Evolutionary conservation across 345 rosid genomes (phyloP).

Genomic region (Citrus reticulata): DNA sequence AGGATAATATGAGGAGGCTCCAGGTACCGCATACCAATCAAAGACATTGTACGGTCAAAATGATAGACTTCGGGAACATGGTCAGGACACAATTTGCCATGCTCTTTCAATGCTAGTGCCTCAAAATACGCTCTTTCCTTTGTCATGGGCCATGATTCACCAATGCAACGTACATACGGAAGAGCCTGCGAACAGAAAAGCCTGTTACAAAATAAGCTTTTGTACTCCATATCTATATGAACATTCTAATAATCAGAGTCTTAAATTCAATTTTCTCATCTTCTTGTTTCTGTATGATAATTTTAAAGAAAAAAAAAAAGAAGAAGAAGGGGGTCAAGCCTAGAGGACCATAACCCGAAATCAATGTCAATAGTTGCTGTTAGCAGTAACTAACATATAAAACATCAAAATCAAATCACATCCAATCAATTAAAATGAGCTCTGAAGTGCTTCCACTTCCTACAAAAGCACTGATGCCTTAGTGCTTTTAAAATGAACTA

Average conservation of each 20-base stretch:
- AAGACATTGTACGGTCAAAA: slow-evolving; percentile 82
- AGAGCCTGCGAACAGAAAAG: slow-evolving; percentile 53
- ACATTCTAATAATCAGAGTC: not conserved
- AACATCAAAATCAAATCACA: not conserved
- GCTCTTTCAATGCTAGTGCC: slow-evolving; percentile 56
- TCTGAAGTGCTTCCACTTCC: not conserved
- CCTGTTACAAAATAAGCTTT: not conserved
- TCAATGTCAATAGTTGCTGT: not conserved
- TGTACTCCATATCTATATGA: not conserved
- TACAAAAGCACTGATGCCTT: not conserved
- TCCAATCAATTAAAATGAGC: not conserved
- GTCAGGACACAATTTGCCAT: slow-evolving; percentile 57
- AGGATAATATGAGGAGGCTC: slow-evolving; percentile 93
- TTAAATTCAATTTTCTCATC: not conserved
- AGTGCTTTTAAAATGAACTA: not conserved
- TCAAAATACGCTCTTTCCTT: slow-evolving; percentile 94
- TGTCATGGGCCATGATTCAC: slow-evolving; percentile 97
- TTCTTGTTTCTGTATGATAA: not conserved
- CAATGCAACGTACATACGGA: slow-evolving; percentile 86
- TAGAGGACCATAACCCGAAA: not conserved
- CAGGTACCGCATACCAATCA: slow-evolving; percentile 91
- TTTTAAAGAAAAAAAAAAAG: not conserved
- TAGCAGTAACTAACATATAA: not conserved
- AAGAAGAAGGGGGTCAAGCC: too few relatives aligned
- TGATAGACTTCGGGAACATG: slow-evolving; percentile 96